A percentile compares a stretch with the other conserved stretches of the same genome.
These are phyloP conservation scores for Apostasia shenzhenica DNA, from an alignment of 106 monocot genomes.

Conservation along the genomic window DNA sequence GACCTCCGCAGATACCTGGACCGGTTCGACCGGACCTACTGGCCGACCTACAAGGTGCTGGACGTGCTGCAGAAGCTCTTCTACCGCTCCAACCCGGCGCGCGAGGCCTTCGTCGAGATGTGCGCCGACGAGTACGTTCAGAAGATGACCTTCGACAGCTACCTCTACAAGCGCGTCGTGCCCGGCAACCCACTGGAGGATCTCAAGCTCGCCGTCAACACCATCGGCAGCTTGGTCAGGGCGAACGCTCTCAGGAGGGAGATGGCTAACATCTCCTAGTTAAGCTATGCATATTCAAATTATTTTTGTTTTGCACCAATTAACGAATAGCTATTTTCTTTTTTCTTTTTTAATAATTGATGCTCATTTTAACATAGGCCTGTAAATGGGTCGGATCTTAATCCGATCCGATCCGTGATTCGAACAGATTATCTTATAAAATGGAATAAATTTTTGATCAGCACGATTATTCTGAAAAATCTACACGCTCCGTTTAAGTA, in stretches of 20 bases:
- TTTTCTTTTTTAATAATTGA: no score
- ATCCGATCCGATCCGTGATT: no score
- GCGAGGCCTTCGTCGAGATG: constrained; percentile 81
- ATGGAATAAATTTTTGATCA: no score
- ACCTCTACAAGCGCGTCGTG: constrained; percentile 84
- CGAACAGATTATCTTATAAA: no score
- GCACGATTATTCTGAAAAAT: no score
- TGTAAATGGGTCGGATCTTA: no score
- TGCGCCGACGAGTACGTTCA: constrained; percentile 88
- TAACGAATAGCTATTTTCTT: no score
- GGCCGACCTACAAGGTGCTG: constrained; percentile 98
- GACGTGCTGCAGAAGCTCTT: constrained; percentile 97
- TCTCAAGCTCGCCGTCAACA: constrained; percentile 83
- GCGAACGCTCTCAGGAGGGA: constrained; percentile 67
- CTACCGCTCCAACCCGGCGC: constrained; percentile 80
- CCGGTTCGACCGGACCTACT: constrained; percentile 79
- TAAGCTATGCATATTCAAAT: neutral
- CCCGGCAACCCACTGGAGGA: constrained; percentile 88
- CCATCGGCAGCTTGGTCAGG: constrained; percentile 85
- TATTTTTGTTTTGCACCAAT: no score
- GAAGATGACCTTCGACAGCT: constrained; percentile 99
- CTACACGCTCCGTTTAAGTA: no score
- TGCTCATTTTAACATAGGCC: no score
- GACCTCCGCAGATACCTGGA: constrained; percentile 70
- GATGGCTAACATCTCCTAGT: constrained; percentile 74